Conservation (phyloP, 225 moss, liverwort and hornwort genomes). For the Polytrichum commune region DNA sequence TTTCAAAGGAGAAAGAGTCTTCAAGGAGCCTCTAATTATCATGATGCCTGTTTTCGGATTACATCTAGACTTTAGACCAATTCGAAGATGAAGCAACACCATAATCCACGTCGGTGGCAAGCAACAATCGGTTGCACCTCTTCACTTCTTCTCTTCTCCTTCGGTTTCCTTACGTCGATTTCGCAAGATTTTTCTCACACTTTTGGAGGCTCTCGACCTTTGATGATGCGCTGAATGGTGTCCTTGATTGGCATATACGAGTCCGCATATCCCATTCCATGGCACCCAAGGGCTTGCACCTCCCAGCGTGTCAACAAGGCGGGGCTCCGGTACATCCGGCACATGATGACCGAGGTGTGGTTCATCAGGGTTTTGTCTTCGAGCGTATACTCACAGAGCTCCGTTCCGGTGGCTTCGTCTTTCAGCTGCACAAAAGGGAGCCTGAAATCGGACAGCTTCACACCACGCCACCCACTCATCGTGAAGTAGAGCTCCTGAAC, state of each 20-base stretch:
- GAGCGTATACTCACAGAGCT: slow-evolving; percentile 25
- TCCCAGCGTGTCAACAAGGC: slow-evolving; percentile 12
- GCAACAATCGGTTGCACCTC: too few species aligned
- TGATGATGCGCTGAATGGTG: slow-evolving; percentile 2
- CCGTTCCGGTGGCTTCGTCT: slow-evolving; percentile 10
- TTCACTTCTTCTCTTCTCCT: too few species aligned
- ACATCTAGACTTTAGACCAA: too few species aligned
- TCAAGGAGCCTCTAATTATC: too few species aligned
- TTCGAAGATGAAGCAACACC: too few species aligned
- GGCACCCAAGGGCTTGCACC: slow-evolving; percentile 23
- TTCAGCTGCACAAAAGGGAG: slow-evolving; percentile 22
- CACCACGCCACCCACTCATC: slow-evolving; percentile 17
- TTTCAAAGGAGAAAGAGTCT: too few species aligned
- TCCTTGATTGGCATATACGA: slow-evolving; percentile 7
- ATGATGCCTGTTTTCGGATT: too few species aligned
- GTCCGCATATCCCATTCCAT: slow-evolving; percentile 8
- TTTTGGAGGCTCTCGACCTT: not conserved
- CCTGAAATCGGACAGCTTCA: slow-evolving; percentile 10
- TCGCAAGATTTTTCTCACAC: too few species aligned
- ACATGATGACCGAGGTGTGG: slow-evolving; percentile 25
- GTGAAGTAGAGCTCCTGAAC: slow-evolving; percentile 33
- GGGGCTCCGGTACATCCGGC: slow-evolving; percentile 14
- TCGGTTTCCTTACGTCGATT: too few species aligned
- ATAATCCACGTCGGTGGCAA: too few species aligned
- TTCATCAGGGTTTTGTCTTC: slow-evolving; percentile 17